phyloP scores from a whole-genome alignment of 2,329 filamentous ascomycete species.

The Penicillium sp. region DNA sequence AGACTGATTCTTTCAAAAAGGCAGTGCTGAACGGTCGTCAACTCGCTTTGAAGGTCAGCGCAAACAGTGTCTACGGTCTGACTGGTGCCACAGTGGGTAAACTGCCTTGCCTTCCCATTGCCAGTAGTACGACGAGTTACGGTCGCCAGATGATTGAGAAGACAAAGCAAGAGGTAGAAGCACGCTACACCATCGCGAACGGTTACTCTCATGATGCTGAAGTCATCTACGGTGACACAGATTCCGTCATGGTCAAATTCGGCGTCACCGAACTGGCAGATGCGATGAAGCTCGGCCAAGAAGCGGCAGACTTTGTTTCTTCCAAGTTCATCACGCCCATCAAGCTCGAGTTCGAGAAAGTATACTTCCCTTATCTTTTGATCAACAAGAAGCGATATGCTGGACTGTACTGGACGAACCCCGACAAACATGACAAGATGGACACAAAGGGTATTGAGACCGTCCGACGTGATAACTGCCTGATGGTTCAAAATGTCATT shows the following conservation, averaged over 20 bases:
- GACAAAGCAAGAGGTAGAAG: slow-evolving; percentile 93
- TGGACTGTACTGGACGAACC: slow-evolving; percentile 94
- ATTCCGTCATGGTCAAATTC: slow-evolving; percentile 99
- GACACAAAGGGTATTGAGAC: slow-evolving; percentile 99
- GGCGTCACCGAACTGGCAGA: slow-evolving; percentile 81
- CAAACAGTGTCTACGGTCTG: slow-evolving; percentile 96
- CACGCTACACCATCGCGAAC: slow-evolving; percentile 84
- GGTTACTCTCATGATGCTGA: slow-evolving; percentile 92
- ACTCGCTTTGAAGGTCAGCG: slow-evolving; percentile 90
- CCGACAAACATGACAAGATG: slow-evolving; percentile 98
- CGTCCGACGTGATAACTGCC: slow-evolving; percentile 92
- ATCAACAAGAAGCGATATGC: slow-evolving; percentile 99
- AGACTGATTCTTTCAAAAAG: slow-evolving; percentile 96
- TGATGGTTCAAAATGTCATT: slow-evolving; percentile 93
- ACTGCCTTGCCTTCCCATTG: slow-evolving; percentile 88
- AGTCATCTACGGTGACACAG: slow-evolving; percentile 97
- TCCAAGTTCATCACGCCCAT: slow-evolving; percentile 93
- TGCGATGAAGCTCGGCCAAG: slow-evolving; percentile 92
- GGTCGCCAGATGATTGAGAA: slow-evolving; percentile 99
- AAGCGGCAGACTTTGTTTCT: slow-evolving; percentile 85
- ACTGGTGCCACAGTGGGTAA: slow-evolving; percentile 96
- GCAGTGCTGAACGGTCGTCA: slow-evolving; percentile 97
- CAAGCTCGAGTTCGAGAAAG: slow-evolving; percentile 98
- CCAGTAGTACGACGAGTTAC: slow-evolving; percentile 94
- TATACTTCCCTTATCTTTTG: slow-evolving; percentile 94